These are phyloP conservation scores for Musa balbisiana DNA, from an alignment of 202 grass and related monocot genomes.

Conservation along the genomic window DNA sequence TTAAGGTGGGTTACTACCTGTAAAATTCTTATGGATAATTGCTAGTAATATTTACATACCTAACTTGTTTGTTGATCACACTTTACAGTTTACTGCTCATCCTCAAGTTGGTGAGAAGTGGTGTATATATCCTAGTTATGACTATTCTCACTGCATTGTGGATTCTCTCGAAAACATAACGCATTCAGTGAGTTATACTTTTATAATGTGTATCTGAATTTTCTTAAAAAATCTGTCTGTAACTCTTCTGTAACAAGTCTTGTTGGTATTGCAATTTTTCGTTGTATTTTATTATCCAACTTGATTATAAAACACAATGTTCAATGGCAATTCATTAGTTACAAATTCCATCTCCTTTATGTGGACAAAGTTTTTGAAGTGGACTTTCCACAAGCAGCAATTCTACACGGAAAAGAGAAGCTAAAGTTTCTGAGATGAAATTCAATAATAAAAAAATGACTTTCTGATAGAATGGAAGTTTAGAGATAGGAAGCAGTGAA, in stretches of 20 bases:
- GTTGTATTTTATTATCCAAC: no score
- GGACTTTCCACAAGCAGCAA: no score
- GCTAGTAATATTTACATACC: background rate
- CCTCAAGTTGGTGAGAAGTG: slow-evolving; percentile 88
- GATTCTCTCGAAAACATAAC: slow-evolving; percentile 96
- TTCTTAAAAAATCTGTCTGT: no score
- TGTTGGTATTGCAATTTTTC: background rate
- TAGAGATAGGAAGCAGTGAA: no score
- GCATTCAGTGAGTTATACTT: slow-evolving; percentile 57
- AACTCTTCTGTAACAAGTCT: background rate
- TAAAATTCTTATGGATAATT: slow-evolving; percentile 18
- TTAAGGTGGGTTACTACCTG: slow-evolving; percentile 45
- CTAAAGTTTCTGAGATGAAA: no score
- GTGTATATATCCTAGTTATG: slow-evolving; percentile 94
- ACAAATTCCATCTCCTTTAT: background rate
- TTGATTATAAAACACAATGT: no score
- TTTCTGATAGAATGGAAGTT: no score
- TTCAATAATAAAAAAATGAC: no score
- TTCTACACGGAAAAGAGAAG: no score
- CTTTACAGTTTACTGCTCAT: slow-evolving; percentile 73
- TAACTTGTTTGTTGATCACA: slow-evolving; percentile 14
- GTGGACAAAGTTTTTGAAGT: no score
- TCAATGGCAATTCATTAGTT: background rate
- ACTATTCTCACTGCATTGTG: slow-evolving; percentile 88
- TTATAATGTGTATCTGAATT: background rate